Base-by-base conservation (phyloP, 441 rosid genomes). In the Metrosideros polymorpha region DNA sequence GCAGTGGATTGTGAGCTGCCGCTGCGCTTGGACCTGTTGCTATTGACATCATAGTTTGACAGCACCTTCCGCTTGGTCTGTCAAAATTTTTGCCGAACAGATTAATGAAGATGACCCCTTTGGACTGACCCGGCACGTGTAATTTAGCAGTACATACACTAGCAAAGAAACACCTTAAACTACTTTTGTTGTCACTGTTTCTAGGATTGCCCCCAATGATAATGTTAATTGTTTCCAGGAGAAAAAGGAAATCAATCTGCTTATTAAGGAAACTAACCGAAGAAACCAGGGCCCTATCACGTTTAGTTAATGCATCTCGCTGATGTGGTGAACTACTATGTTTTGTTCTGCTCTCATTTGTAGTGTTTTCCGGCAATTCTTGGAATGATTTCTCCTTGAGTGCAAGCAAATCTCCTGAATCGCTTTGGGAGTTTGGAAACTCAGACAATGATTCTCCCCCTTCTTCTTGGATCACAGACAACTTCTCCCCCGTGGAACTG, bases 11-110 rank as follows among this genome's bases (percentile, higher is more conserved):
- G 91, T 43, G 94, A 94, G 61, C 93, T 90, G 82, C 95, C 95
- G 82, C 95, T 91, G 77, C 94, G 94, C 91, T 95, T 95, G 83
- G 96, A 93, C 19, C 95, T 94, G 87, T 93, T 94, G 89, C 92
- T 91, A 86, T 91, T 92, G 87, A 87, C 88, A 84, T 92, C 97
- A 85, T 88, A 92, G 55, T 91, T 89, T 85, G 94, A 77, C 82
- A 90, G 89, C 63, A 94, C 91, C 87, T 93, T 95, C 87, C 92
- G 90, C 91, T 94, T 95, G 83, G 89, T 93, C 98, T 94, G 92
- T 83, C 83, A 82, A 86, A 86, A 85, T 87, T 63, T 84, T 63
- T 87, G 75, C 85, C 77, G 1, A 85, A 87, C 52, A 88, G 42
- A 84, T 89, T 83, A 59, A 88, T 75, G 83, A 85, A 85, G 66